Percentiles rank a stretch among this genome's conserved stretches.
These are phyloP conservation scores for Saccharomycopsis malanga DNA, from an alignment of 805 yeast species.

Conservation along the genomic window DNA sequence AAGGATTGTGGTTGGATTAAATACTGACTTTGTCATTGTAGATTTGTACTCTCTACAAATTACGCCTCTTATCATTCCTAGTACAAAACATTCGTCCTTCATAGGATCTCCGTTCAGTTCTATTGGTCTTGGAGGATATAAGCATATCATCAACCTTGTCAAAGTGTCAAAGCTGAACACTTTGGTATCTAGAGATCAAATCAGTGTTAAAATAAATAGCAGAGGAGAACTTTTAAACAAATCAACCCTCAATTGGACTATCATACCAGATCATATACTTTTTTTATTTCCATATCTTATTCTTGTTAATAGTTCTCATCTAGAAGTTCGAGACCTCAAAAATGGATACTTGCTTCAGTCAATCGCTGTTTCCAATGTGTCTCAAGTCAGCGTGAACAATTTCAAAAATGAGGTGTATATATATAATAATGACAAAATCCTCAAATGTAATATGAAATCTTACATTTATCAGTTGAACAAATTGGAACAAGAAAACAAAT, in stretches of 20 bases:
- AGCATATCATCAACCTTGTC: background rate
- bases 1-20: constrained; percentile 11
- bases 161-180: constrained; percentile 7
- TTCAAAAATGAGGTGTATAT: constrained; percentile 8
- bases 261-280: constrained; percentile 1
- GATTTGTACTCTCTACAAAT: constrained; percentile 6
- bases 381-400: constrained; percentile 19
- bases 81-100: constrained; percentile 3
- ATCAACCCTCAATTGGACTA: constrained; percentile 6
- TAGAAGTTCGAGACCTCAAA: constrained; percentile 11
- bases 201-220: constrained; percentile 9
- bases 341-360: constrained; percentile 34
- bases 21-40: constrained; percentile 15
- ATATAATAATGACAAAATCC: constrained; percentile 23
- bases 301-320: background rate
- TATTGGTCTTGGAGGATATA: constrained; percentile 9
- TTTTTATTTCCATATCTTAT: constrained; percentile 15
- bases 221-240: constrained; percentile 10
- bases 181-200: constrained; percentile 6
- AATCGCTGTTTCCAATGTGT: constrained; percentile 25
- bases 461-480: constrained; percentile 31
- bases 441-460: constrained; percentile 26
- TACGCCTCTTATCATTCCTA: constrained; percentile 8
- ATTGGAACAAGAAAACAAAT: constrained; percentile 27
- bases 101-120: constrained; percentile 15